Evolutionary conservation across 345 rosid species (phyloP).

Genomic region (Turnera subulata): DNA sequence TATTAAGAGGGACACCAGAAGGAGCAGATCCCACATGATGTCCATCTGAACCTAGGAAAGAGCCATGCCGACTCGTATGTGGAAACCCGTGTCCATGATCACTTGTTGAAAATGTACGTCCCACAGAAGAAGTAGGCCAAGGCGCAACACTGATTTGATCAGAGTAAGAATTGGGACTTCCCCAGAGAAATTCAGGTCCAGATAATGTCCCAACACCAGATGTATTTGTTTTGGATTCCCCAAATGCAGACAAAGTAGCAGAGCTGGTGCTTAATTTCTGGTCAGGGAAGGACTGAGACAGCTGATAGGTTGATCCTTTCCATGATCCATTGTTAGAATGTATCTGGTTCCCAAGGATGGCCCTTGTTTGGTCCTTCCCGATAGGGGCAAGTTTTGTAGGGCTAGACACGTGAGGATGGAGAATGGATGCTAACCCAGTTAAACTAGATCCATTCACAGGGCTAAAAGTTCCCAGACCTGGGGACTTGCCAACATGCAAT

Average conservation of each 20-base stretch:
- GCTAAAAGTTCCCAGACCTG: constrained; percentile 39
- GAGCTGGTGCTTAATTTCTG: constrained; percentile 43
- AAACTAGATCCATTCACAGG: constrained; percentile 41
- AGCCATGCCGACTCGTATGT: constrained; percentile 37
- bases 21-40: constrained; percentile 95
- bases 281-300: constrained; percentile 47
- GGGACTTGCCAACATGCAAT: constrained; percentile 42
- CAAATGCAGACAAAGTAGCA: constrained; percentile 37
- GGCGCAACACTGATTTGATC: constrained; percentile 52
- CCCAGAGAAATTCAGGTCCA: constrained; percentile 93
- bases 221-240: constrained; percentile 47
- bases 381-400: constrained; percentile 25
- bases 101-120: constrained; percentile 52
- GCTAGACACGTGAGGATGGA: constrained; percentile 36
- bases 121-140: constrained; percentile 60
- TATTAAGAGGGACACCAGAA: constrained; percentile 70
- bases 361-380: constrained; percentile 43
- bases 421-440: constrained; percentile 58
- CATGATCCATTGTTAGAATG: constrained; percentile 35
- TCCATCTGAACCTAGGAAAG: constrained; percentile 46
- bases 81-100: constrained; percentile 47
- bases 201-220: constrained; percentile 49
- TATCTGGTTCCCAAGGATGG: constrained; percentile 31
- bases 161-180: constrained; percentile 62
- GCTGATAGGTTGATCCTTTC: constrained; percentile 39